Percentiles rank a stretch among this genome's conserved stretches.
phyloP scores from a whole-genome alignment of 2,329 filamentous ascomycete genomes.

The Fusarium denticulatum region DNA sequence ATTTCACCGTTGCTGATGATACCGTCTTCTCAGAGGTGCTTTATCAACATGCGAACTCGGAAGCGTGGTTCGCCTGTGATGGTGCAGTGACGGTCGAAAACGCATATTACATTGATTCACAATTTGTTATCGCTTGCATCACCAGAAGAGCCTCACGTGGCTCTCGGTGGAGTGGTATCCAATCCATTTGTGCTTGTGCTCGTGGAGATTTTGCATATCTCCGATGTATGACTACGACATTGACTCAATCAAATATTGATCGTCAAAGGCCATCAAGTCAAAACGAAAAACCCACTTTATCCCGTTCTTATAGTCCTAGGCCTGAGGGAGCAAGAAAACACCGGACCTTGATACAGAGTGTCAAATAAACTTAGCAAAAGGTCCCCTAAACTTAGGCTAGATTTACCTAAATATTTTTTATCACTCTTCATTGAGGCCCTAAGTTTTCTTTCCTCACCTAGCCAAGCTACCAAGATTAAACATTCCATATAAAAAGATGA shows the following conservation, averaged over 20 bases:
- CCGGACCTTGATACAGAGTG: too few relatives aligned
- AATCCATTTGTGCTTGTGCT: neutral
- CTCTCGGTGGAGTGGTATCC: neutral
- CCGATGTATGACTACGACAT: neutral
- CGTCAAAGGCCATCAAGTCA: neutral
- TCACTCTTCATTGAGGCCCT: too few relatives aligned
- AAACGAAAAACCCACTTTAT: neutral
- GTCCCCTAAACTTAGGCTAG: too few relatives aligned
- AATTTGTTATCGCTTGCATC: neutral
- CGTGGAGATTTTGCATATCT: conserved; percentile 1
- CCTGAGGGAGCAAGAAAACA: too few relatives aligned
- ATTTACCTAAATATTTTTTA: too few relatives aligned
- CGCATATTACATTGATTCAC: neutral
- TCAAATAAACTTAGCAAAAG: too few relatives aligned
- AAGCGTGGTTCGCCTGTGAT: neutral
- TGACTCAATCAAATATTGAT: neutral
- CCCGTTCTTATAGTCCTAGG: neutral
- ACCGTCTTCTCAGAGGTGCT: neutral
- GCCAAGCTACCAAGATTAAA: neutral
- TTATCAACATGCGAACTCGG: neutral
- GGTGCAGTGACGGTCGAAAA: neutral
- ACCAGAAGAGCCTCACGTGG: neutral
- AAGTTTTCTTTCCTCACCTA: too few relatives aligned
- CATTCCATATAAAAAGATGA: neutral
- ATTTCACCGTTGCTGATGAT: neutral